Evolutionary conservation across 768 basidiomycete species (phyloP), one percentile per base, ranked within the genome.

Genomic region (Scleroderma bovista): DNA sequence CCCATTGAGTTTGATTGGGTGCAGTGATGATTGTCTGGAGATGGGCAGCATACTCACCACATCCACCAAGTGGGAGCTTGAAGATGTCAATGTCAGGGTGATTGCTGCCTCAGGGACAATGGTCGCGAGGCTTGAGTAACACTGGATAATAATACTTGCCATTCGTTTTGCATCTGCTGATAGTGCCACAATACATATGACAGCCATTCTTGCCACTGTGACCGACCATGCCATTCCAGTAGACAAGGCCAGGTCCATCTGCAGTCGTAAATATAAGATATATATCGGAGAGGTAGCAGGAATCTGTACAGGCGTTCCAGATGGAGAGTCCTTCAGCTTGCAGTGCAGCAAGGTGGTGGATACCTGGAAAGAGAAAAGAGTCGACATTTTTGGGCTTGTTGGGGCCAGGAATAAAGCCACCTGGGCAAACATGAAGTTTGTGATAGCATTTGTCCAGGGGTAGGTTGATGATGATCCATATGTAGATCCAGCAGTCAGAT

Each of bases 391-490:
- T 64, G 0, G 66, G 69, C 17, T 66, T 63, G 39, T 64, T 55
- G 6, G 66, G 68, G 0, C 67, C 69, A 16, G 66, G 65, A 11
- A 61, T 58, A 42, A 53, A 51, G 15, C 50, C 50, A 6, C 48
- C 60, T 1, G 60, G 53, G 13, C 52, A 20, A 4, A 58, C 48
- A 19, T 47, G 50, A 3, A 48, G 47, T 32, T 60, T 57, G 23
- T 44, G 48, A 29, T 47, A 51, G 7, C 52, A 34, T 34, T n/a
- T 20, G 41, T 24, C 16, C 0, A 69, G 74, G 0, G 51, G 20
- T 1, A 67, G 47, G 48, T 72, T 65, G 0, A 69, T 13, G 1
- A 76, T 37, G 1, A 76, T 48, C 70, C 69, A 73, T 1, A 75
- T 70, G 12, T 60, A 64, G 0, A 70, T 59, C 66, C 69, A 70